Evolutionary conservation across 228 moss, liverwort and hornwort genomes (phyloP).

Genomic region (Sphagnum magellanicum): DNA sequence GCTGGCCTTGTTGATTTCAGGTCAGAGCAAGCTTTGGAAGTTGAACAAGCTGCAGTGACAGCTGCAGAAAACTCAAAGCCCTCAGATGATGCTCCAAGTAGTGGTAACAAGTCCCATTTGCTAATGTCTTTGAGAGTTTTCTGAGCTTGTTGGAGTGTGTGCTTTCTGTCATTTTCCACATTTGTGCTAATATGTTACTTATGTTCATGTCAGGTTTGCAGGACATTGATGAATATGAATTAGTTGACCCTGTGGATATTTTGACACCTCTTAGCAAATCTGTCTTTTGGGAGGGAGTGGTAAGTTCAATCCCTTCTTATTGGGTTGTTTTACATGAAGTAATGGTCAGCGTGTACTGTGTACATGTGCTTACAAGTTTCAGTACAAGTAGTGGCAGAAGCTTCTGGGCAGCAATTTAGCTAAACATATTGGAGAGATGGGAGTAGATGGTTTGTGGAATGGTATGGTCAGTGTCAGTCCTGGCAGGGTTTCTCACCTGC

Average conservation of each 20-base stretch:
- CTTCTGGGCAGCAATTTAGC: too few species aligned
- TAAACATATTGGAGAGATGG: too few species aligned
- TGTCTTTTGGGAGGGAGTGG: slow-evolving; percentile 92
- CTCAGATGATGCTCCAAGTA: slow-evolving; percentile 44
- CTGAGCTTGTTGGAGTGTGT: not conserved
- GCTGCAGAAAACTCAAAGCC: slow-evolving; percentile 35
- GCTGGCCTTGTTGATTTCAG: slow-evolving; percentile 13
- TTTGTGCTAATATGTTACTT: not conserved
- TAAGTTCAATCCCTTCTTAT: slow-evolving; percentile 17
- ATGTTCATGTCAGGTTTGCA: slow-evolving; percentile 21
- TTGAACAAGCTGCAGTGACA: slow-evolving; percentile 50
- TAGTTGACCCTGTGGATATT: slow-evolving; percentile 95
- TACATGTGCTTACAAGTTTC: too few species aligned
- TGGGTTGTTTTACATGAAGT: not conserved
- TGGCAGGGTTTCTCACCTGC: not conserved
- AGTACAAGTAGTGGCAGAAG: too few species aligned
- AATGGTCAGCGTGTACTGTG: too few species aligned
- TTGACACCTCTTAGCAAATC: slow-evolving; percentile 81
- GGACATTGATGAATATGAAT: slow-evolving; percentile 91
- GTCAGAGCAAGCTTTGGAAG: slow-evolving; percentile 85
- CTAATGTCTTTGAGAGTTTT: not conserved
- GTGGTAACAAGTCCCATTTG: slow-evolving; percentile 15
- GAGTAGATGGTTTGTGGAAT: too few species aligned
- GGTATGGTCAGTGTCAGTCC: too few species aligned
- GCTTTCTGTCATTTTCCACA: not conserved